A percentile compares a stretch with the other conserved stretches of the same genome.
Evolutionary conservation across 2,329 filamentous ascomycete species (phyloP).

Genomic region (Xylaria digitata): DNA sequence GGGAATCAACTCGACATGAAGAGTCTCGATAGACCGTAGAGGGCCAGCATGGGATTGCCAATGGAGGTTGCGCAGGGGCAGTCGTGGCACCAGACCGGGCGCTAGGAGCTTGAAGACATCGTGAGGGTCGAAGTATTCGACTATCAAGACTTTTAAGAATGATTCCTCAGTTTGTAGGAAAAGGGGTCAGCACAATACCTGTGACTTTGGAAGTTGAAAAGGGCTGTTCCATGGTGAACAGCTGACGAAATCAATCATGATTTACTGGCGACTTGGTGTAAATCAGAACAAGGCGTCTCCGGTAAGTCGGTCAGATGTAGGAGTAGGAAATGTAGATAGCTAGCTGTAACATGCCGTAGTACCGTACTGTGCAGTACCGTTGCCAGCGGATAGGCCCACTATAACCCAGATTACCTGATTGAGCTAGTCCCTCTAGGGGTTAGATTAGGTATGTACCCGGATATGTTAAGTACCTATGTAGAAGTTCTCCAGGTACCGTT

Average conservation of each 20-base stretch:
- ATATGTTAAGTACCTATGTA: too few relatives aligned
- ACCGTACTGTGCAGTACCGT: too few relatives aligned
- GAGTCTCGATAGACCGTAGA: slow-evolving; percentile 89
- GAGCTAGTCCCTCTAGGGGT: too few relatives aligned
- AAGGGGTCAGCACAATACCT: slow-evolving; percentile 58
- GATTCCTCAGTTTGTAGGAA: neutral
- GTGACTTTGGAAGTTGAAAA: slow-evolving; percentile 82
- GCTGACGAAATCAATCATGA: slow-evolving; percentile 44
- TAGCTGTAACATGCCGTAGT: too few relatives aligned
- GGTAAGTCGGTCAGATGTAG: neutral
- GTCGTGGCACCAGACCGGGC: slow-evolving; percentile 78
- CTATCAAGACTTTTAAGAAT: slow-evolving; percentile 57
- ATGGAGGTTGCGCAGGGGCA: slow-evolving; percentile 91
- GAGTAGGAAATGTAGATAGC: too few relatives aligned
- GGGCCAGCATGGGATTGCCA: slow-evolving; percentile 97
- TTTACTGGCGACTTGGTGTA: slow-evolving; percentile 42
- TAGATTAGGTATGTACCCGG: too few relatives aligned
- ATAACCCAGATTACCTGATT: too few relatives aligned
- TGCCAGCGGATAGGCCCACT: too few relatives aligned
- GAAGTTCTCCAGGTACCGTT: too few relatives aligned
- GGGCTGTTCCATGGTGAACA: slow-evolving; percentile 71
- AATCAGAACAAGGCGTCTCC: neutral
- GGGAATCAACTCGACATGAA: slow-evolving; percentile 88
- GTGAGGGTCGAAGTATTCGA: slow-evolving; percentile 96
- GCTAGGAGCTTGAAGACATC: slow-evolving; percentile 86